Conservation (phyloP, 192 early-diverging fungal species). For the Chytriomyces sp. region DNA sequence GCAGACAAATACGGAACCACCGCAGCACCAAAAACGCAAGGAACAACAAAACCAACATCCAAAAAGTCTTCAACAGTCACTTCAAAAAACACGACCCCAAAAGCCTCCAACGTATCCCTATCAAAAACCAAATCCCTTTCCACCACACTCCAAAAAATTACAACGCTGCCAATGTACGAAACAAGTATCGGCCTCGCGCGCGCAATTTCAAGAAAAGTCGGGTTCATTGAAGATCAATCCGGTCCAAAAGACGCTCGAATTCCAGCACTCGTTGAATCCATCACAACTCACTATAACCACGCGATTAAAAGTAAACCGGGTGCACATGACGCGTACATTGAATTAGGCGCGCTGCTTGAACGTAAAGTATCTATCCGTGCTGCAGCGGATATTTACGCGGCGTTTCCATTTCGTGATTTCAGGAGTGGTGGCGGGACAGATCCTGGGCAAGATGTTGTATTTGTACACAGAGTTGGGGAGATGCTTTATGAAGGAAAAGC, state of each 20-base stretch:
- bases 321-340: conserved; percentile 58
- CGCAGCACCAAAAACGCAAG: conserved; percentile 17
- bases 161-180: conserved; percentile 13
- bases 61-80: conserved; percentile 32
- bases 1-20: too few species aligned
- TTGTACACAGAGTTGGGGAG: conserved; percentile 49
- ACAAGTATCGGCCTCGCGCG: conserved; percentile 43
- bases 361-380: conserved; percentile 24
- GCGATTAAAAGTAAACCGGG: conserved; percentile 33
- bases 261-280: background rate
- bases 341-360: conserved; percentile 48
- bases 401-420: conserved; percentile 46
- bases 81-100: conserved; percentile 24
- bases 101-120: background rate
- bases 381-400: conserved; percentile 41
- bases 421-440: background rate
- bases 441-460: conserved; percentile 51
- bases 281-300: conserved; percentile 10
- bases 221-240: conserved; percentile 18
- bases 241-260: conserved; percentile 4
- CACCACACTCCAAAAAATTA: background rate
- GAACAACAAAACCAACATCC: conserved; percentile 4
- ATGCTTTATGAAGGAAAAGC: conserved; percentile 55
- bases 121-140: conserved; percentile 1
- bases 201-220: conserved; percentile 31